Conservation (phyloP, 1,139 yeast genomes). For the Pichia sp. region DNA sequence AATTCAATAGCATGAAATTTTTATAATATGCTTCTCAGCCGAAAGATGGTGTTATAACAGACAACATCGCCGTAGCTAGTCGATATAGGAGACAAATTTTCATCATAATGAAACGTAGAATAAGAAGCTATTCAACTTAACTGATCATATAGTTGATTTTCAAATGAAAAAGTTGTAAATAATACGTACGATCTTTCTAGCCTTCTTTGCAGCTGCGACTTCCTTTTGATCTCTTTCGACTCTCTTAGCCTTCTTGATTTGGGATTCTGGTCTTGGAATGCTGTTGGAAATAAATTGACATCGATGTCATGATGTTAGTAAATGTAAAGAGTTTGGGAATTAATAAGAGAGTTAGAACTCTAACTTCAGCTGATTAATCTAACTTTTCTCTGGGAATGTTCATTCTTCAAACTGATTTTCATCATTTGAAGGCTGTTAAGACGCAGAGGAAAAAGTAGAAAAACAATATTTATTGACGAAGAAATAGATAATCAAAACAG, state of each 20-base stretch:
- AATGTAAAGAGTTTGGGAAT: neutral
- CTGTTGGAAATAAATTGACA: constrained; percentile 29
- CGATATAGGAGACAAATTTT: constrained; percentile 41
- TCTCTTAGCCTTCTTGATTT: constrained; percentile 91
- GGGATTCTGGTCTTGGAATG: constrained; percentile 73
- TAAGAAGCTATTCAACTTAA: neutral
- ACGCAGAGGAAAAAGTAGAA: constrained; percentile 29
- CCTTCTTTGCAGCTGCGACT: constrained; percentile 82
- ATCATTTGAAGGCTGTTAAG: constrained; percentile 23
- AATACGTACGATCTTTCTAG: constrained; percentile 83
- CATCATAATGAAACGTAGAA: constrained; percentile 41
- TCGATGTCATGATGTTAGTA: constrained; percentile 5
- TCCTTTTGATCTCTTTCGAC: constrained; percentile 80
- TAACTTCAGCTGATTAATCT: constrained; percentile 2
- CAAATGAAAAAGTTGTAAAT: neutral
- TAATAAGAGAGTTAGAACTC: neutral
- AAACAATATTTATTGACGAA: constrained; percentile 3
- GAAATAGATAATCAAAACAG: neutral
- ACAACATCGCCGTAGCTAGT: constrained; percentile 91
- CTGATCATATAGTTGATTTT: neutral
- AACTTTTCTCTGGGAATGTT: constrained; percentile 10
- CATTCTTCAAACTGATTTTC: constrained; percentile 23
- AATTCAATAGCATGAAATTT: neutral
- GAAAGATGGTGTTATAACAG: constrained; percentile 98
- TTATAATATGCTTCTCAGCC: constrained; percentile 54